A percentile compares a stretch with the other conserved stretches of the same genome.
These are phyloP conservation scores for Erythrophleum fordii DNA, from an alignment of 306 rosid species.

Conservation along the genomic window DNA sequence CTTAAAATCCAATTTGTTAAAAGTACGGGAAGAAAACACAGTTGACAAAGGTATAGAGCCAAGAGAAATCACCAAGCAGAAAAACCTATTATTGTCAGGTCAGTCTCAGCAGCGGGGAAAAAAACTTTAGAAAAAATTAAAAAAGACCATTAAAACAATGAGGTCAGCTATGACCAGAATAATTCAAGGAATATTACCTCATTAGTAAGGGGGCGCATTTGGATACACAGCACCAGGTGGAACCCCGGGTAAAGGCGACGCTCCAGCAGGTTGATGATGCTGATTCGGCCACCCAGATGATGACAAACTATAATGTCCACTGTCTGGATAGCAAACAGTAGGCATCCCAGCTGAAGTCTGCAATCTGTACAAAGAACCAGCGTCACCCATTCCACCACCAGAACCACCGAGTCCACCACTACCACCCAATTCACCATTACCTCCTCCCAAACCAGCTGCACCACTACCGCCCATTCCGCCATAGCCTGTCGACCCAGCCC, in stretches of 20 bases:
- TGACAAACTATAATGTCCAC: conserved; percentile 72
- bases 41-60: not conserved
- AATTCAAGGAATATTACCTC: conserved; percentile 54
- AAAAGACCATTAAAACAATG: too few species aligned
- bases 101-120: not conserved
- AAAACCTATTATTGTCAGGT: too few species aligned
- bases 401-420: conserved; percentile 45
- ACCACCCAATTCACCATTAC: conserved; percentile 19
- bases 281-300: conserved; percentile 69
- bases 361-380: conserved; percentile 71
- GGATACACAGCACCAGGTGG: conserved; percentile 89
- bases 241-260: conserved; percentile 76
- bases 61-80: not conserved
- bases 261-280: conserved; percentile 73
- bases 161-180: not conserved
- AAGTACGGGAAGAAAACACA: not conserved
- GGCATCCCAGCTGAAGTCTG: conserved; percentile 75
- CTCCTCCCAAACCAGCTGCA: not conserved
- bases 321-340: conserved; percentile 69
- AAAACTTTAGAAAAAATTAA: too few species aligned
- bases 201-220: conserved; percentile 77
- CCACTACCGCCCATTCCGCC: conserved; percentile 42
- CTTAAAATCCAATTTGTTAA: not conserved
- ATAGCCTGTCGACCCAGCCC: conserved; percentile 41
- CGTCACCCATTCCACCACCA: conserved; percentile 45